A percentile compares a stretch with the other conserved stretches of the same genome.
Conservation (phyloP, 2,329 filamentous ascomycete species). For the Ceratocystiopsis minuta region DNA sequence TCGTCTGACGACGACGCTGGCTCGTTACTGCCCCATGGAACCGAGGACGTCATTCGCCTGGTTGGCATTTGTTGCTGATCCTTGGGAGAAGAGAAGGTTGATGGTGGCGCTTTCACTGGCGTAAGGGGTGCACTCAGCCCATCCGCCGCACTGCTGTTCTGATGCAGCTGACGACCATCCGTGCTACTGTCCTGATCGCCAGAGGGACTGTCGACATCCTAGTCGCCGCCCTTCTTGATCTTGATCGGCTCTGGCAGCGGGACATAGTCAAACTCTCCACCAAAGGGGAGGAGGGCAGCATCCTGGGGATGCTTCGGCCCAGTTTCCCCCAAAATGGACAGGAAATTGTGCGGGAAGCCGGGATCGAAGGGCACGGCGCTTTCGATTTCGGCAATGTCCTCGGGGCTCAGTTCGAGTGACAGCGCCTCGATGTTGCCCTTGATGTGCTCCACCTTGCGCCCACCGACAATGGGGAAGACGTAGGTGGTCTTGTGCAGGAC, state of each 20-base stretch:
- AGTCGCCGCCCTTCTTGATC: constrained; percentile 19
- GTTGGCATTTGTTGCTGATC: too few species aligned
- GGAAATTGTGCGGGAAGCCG: constrained; percentile 48
- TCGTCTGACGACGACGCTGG: too few species aligned
- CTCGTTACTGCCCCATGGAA: too few species aligned
- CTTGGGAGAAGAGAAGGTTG: too few species aligned
- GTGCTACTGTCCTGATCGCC: too few species aligned
- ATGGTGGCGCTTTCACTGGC: too few species aligned
- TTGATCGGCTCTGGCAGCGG: constrained; percentile 23
- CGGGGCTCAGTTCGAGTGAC: constrained; percentile 34
- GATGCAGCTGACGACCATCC: too few species aligned
- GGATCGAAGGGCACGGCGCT: constrained; percentile 40
- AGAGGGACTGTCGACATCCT: constrained; percentile 11
- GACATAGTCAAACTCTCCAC: constrained; percentile 33
- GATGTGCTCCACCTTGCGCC: constrained; percentile 50
- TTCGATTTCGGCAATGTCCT: constrained; percentile 52
- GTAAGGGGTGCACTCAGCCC: too few species aligned
- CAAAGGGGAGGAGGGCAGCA: constrained; percentile 27
- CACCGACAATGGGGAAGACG: constrained; percentile 57
- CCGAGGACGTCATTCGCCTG: too few species aligned
- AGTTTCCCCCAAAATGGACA: constrained; percentile 22
- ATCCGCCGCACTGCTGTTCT: too few species aligned
- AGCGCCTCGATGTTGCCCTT: constrained; percentile 53
- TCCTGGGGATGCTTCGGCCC: constrained; percentile 20
- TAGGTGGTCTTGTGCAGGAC: constrained; percentile 54